Base-by-base conservation (phyloP, 495 filamentous ascomycete genomes). In the Friedmanniomyces simplex region DNA sequence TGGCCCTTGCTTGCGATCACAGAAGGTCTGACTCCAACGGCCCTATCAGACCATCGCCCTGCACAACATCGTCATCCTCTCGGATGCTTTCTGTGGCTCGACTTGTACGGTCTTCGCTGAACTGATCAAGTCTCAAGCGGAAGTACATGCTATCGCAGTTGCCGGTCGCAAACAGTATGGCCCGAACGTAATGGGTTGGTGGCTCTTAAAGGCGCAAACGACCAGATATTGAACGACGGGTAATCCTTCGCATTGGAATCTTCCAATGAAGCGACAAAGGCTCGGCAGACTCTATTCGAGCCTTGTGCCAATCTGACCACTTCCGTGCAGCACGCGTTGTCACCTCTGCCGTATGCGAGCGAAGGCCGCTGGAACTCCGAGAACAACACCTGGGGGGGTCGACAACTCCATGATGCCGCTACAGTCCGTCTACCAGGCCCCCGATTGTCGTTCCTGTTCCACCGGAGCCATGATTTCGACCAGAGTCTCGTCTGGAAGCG, bases 21-120 rank as follows among this genome's bases (percentile, higher is more conserved):
- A 77, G 74, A 2, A 83, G 79, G 80, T 60, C 67, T 7, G 76
- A 83, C 37, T 72, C 78, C 43, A 79, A 72, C 58, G 78, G 79
- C 0, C 77, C 77, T 16, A 59, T 73, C 51, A 22, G 18, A 59
- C 56, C 18, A 70, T 72, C 54, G 58, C 58, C n/a, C 47, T 64
- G 11, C 64, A 66, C 11, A 61, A 71, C 55, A 68, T 71, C 49
- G 60, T 69, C 18, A 50, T 71, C 25, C 57, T 71, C 47, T 62
- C 62, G 25, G 78, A 82, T 57, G 73, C 73, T 30, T 50, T 72
- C 45, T 82, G 79, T 63, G 70, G 69, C 18, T 79, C 74, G 0
- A 69, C 78, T 32, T 82, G 78, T 62, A 67, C 74, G 1, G 59
- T 77, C n/a, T 81, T 82, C 63, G 66, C 72, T 22, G 79, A 82